Conservation (phyloP, 2,329 filamentous ascomycete species). For the Trichoderma sp. region DNA sequence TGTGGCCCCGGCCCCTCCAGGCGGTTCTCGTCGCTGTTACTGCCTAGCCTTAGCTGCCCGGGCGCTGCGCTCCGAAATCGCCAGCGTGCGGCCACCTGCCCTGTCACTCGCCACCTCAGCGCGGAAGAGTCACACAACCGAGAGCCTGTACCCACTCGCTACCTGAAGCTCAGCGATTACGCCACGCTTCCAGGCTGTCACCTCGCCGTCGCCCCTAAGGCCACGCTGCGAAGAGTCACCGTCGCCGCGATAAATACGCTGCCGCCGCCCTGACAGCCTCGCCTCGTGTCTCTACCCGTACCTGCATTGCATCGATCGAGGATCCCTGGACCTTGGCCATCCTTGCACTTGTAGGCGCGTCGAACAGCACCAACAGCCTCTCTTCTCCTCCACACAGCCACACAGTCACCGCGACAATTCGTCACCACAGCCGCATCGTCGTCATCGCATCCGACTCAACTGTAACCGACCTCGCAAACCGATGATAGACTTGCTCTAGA, state of each 20-base stretch:
- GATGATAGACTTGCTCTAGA: conserved; percentile 42
- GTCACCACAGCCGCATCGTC: conserved; percentile 21
- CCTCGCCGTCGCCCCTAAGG: conserved; percentile 34
- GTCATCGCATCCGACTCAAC: conserved; percentile 12
- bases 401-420: conserved; percentile 18
- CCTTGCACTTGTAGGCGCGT: conserved; percentile 19
- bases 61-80: conserved; percentile 43
- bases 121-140: conserved; percentile 41
- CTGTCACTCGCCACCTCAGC: conserved; percentile 42
- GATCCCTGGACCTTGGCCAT: conserved; percentile 7
- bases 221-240: conserved; percentile 34
- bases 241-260: conserved; percentile 36
- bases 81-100: conserved; percentile 39
- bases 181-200: conserved; percentile 32
- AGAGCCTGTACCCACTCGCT: conserved; percentile 28
- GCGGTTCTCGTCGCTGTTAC: conserved; percentile 25
- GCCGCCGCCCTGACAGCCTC: conserved; percentile 27
- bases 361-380: conserved; percentile 10
- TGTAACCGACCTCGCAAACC: conserved; percentile 9
- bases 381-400: background rate
- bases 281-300: conserved; percentile 29
- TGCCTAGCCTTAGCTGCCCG: conserved; percentile 25
- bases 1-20: conserved; percentile 21
- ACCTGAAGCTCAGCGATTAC: conserved; percentile 18
- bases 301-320: conserved; percentile 35